These are phyloP conservation scores for Triangularia verruculosa DNA, from an alignment of 2,329 filamentous ascomycete genomes.

Conservation along the genomic window DNA sequence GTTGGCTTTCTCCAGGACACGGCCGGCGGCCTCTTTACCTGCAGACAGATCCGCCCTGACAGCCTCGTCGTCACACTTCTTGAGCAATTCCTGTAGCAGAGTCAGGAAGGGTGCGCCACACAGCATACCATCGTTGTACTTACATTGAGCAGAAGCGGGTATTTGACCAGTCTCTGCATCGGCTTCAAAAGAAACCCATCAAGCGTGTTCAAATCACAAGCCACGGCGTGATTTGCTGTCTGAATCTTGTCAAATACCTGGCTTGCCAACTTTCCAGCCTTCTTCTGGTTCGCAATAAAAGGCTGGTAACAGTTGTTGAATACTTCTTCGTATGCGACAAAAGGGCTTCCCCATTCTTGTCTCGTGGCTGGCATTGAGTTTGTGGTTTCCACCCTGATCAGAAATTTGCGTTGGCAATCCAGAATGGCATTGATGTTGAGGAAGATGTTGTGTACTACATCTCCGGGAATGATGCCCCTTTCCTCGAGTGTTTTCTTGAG, in stretches of 20 bases:
- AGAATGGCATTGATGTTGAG: conserved; percentile 92
- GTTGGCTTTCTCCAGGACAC: conserved; percentile 81
- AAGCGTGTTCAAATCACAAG: conserved; percentile 80
- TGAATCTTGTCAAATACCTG: conserved; percentile 84
- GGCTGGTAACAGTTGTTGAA: conserved; percentile 87
- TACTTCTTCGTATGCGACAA: conserved; percentile 76
- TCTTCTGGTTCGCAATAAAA: conserved; percentile 94
- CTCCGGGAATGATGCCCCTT: conserved; percentile 81
- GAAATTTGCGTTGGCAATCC: conserved; percentile 90
- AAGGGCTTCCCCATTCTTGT: conserved; percentile 95
- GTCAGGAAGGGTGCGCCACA: too few species aligned
- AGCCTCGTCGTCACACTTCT: conserved; percentile 74
- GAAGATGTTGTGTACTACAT: conserved; percentile 91
- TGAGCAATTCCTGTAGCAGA: conserved; percentile 62
- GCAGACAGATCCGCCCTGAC: conserved; percentile 68
- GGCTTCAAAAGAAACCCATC: conserved; percentile 94
- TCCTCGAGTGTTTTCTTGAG: conserved; percentile 88
- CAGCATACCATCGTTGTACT: background rate
- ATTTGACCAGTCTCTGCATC: conserved; percentile 93
- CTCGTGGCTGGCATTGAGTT: conserved; percentile 73
- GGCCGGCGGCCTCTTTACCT: conserved; percentile 78
- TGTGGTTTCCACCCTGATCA: conserved; percentile 94
- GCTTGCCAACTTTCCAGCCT: conserved; percentile 80
- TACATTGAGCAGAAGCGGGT: conserved; percentile 84
- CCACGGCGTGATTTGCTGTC: conserved; percentile 71